Evolutionary conservation across 495 filamentous ascomycete species (phyloP).

Genomic region (Aspergillus bertholletiae): DNA sequence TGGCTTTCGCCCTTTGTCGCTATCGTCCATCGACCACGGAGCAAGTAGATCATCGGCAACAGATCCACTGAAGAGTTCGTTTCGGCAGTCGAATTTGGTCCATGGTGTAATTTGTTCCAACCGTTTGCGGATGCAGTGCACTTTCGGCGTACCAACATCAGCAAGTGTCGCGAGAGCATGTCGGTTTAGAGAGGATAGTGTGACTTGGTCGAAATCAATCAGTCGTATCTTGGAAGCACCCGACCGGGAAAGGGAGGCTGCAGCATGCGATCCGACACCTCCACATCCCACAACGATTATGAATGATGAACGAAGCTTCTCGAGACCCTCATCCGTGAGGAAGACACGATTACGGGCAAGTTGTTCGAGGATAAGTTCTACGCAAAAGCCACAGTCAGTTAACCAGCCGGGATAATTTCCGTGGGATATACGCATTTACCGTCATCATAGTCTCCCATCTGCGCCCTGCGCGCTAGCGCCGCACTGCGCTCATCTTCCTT

Average conservation of each 20-base stretch:
- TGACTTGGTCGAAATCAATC: conserved; percentile 98
- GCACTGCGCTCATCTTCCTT: conserved; percentile 78
- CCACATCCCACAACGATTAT: conserved; percentile 90
- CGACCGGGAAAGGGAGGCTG: conserved; percentile 80
- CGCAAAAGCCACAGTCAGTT: conserved; percentile 10
- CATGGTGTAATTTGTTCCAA: conserved; percentile 86
- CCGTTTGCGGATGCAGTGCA: conserved; percentile 71
- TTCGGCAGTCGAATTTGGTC: conserved; percentile 82
- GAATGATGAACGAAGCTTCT: conserved; percentile 73
- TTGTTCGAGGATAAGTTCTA: conserved; percentile 91
- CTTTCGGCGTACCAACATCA: conserved; percentile 94
- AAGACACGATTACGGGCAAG: conserved; percentile 93
- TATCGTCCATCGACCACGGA: conserved; percentile 48
- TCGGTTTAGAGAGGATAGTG: conserved; percentile 85
- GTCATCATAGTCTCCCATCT: conserved; percentile 88
- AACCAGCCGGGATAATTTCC: not conserved
- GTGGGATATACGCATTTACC: conserved; percentile 37
- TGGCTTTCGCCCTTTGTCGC: conserved; percentile 58
- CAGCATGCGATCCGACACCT: conserved; percentile 90
- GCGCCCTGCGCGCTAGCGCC: conserved; percentile 73
- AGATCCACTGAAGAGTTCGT: conserved; percentile 73
- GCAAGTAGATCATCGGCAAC: conserved; percentile 62
- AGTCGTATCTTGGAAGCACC: conserved; percentile 83
- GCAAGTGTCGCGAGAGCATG: conserved; percentile 92
- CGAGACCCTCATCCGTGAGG: conserved; percentile 75